A percentile compares a stretch with the other conserved stretches of the same genome.
phyloP scores from a whole-genome alignment of 805 yeast species.

The Soucietia sequanensis region DNA sequence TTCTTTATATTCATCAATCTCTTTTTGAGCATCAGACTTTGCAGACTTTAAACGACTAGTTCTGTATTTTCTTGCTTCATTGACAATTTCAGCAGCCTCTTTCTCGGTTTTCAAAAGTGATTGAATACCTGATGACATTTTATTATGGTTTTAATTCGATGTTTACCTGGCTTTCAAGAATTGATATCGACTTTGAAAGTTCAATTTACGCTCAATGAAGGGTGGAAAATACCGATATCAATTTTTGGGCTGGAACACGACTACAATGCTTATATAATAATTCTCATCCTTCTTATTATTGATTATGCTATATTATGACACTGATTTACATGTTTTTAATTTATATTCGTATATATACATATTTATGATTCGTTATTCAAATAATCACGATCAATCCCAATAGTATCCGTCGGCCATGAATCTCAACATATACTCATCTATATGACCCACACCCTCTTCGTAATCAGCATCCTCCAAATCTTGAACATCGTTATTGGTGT shows the following conservation, averaged over 20 bases:
- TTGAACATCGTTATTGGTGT: slow-evolving; percentile 18
- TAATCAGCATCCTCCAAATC: slow-evolving; percentile 43
- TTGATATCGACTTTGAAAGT: too few relatives aligned
- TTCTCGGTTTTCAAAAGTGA: slow-evolving; percentile 85
- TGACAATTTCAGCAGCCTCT: slow-evolving; percentile 94
- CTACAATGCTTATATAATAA: too few relatives aligned
- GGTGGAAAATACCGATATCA: too few relatives aligned
- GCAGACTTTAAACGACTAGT: slow-evolving; percentile 89
- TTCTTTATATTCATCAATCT: slow-evolving; percentile 80
- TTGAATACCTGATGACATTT: slow-evolving; percentile 55
- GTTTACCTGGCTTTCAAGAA: too few relatives aligned
- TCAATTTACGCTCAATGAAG: too few relatives aligned
- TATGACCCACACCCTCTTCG: slow-evolving; percentile 71
- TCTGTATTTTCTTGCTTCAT: slow-evolving; percentile 90
- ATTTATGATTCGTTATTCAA: too few relatives aligned
- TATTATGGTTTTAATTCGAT: not conserved
- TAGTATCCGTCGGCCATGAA: slow-evolving; percentile 83
- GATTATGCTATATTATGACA: too few relatives aligned
- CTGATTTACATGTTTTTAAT: too few relatives aligned
- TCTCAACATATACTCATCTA: slow-evolving; percentile 95
- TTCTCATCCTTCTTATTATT: too few relatives aligned
- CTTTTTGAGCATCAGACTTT: slow-evolving; percentile 86
- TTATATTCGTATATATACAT: too few relatives aligned
- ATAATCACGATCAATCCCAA: slow-evolving; percentile 16
- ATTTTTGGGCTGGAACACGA: too few relatives aligned